These are phyloP conservation scores for Musa balbisiana DNA, from an alignment of 202 grass and related monocot species.

Conservation along the genomic window DNA sequence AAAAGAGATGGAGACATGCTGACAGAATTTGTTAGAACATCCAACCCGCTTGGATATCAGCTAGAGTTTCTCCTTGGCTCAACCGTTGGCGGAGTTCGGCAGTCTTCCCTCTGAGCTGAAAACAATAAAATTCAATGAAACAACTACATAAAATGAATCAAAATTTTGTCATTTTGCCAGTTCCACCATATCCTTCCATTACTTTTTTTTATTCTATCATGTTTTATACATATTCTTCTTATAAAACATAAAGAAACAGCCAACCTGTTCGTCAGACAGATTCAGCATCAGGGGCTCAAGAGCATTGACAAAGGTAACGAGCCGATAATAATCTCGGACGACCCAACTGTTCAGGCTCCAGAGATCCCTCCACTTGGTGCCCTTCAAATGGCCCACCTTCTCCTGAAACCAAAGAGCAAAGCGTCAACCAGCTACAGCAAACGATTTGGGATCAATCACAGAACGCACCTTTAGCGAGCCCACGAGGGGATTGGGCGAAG, in stretches of 20 bases:
- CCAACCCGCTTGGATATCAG: conserved; percentile 69
- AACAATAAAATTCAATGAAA: conserved; percentile 9
- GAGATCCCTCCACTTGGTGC: conserved; percentile 44
- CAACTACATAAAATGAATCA: background rate
- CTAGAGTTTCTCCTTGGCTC: conserved; percentile 58
- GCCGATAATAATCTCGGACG: conserved; percentile 70
- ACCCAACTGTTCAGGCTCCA: conserved; percentile 85
- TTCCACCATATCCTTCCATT: background rate
- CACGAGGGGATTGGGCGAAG: background rate
- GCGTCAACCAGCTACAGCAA: background rate
- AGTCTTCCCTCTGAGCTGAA: conserved; percentile 70
- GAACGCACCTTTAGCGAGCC: conserved; percentile 5
- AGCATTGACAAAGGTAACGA: conserved; percentile 51
- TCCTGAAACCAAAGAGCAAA: conserved; percentile 1
- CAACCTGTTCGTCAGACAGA: conserved; percentile 84
- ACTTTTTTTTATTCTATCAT: background rate
- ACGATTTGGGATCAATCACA: background rate
- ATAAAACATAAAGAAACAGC: background rate
- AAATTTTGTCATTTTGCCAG: background rate
- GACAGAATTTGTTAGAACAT: background rate
- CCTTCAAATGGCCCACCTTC: conserved; percentile 27
- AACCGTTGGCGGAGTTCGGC: conserved; percentile 56
- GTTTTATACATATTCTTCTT: conserved; percentile 4
- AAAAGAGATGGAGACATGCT: background rate
- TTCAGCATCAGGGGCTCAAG: conserved; percentile 47